Conservation (phyloP, 176 grass and related monocot genomes). For the Puya raimondii region DNA sequence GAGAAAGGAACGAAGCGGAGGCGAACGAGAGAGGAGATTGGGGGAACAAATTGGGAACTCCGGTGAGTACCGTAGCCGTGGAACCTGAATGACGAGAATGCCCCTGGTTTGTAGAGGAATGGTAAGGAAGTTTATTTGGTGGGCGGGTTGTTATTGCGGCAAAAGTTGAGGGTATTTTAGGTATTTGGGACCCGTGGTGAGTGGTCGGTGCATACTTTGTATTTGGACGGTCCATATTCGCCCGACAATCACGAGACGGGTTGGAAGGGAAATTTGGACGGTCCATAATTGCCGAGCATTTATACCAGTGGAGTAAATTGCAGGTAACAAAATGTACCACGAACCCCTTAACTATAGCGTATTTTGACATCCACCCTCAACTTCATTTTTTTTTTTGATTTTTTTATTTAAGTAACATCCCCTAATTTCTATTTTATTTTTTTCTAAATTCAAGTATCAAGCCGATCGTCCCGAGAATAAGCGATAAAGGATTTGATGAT, state of each 20-base stretch:
- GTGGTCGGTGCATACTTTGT: not conserved
- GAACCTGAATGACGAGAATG: not conserved
- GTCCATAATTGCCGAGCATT: not conserved
- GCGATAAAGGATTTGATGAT: too few relatives aligned
- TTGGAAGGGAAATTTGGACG: not conserved
- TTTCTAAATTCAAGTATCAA: too few relatives aligned
- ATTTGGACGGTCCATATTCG: not conserved
- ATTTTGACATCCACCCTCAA: too few relatives aligned
- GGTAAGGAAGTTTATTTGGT: not conserved
- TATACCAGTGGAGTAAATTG: not conserved
- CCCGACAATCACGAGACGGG: not conserved
- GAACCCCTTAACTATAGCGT: too few relatives aligned
- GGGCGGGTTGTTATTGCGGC: not conserved
- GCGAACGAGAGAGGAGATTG: not conserved
- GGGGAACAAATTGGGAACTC: too few relatives aligned
- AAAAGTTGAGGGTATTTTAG: not conserved
- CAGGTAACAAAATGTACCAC: not conserved
- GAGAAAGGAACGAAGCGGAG: not conserved
- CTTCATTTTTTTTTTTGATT: too few relatives aligned
- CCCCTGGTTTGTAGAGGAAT: not conserved
- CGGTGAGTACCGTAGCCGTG: not conserved
- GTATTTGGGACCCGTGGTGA: not conserved
- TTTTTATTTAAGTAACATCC: too few relatives aligned
- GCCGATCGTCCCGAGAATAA: too few relatives aligned
- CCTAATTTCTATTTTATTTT: too few relatives aligned